A percentile compares a stretch with the other conserved stretches of the same genome.
Conservation (phyloP, 129 eudicot genomes). For the Escallonia rubra region DNA sequence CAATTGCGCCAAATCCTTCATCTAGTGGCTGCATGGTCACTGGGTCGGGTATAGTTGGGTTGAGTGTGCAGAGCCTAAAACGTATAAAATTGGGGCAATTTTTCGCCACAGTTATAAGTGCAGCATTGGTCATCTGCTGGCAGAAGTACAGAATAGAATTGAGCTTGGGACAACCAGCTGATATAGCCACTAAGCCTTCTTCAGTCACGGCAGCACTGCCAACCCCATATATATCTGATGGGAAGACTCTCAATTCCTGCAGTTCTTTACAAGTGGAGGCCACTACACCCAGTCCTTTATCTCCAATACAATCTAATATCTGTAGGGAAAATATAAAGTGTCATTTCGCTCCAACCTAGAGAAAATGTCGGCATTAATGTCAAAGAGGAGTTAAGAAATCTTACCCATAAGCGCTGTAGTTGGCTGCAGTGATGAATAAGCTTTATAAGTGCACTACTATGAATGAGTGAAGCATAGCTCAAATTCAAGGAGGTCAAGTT, state of each 20-base stretch:
- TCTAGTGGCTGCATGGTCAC: slow-evolving; percentile 67
- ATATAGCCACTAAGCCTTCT: slow-evolving; percentile 65
- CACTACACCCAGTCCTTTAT: slow-evolving; percentile 58
- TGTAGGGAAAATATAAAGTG: slow-evolving; percentile 12
- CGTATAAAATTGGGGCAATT: slow-evolving; percentile 61
- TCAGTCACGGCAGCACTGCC: slow-evolving; percentile 49
- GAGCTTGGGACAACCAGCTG: slow-evolving; percentile 66
- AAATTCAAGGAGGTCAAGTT: slow-evolving; percentile 53
- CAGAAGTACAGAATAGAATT: slow-evolving; percentile 65
- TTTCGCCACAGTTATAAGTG: slow-evolving; percentile 58
- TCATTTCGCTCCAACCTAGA: neutral
- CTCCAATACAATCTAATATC: slow-evolving; percentile 72
- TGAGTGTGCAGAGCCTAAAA: slow-evolving; percentile 47
- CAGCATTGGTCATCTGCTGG: slow-evolving; percentile 73
- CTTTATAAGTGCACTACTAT: slow-evolving; percentile 37
- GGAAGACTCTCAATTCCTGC: slow-evolving; percentile 68
- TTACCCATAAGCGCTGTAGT: slow-evolving; percentile 61
- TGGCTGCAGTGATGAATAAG: slow-evolving; percentile 53
- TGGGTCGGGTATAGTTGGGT: slow-evolving; percentile 61
- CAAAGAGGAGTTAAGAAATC: slow-evolving; percentile 4
- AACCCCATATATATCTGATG: slow-evolving; percentile 40
- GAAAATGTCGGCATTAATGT: neutral
- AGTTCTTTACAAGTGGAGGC: slow-evolving; percentile 66
- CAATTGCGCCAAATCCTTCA: slow-evolving; percentile 80
- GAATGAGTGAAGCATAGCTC: slow-evolving; percentile 54